Evolutionary conservation across 257 asterid genomes (phyloP).

Genomic region (Cordia subcordata): DNA sequence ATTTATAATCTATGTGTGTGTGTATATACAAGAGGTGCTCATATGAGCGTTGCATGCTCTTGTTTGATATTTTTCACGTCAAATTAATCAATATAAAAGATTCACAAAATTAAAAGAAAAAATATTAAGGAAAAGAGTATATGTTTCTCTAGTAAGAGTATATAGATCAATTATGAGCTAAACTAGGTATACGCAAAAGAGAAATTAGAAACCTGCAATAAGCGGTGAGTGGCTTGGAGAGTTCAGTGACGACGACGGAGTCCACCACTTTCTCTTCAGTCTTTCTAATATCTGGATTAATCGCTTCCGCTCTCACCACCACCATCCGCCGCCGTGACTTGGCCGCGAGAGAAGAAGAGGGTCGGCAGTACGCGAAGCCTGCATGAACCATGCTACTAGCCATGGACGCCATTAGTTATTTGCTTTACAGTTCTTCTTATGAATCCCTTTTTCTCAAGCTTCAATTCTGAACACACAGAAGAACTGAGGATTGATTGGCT

Average conservation of each 20-base stretch:
- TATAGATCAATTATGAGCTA: not conserved
- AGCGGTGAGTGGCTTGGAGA: slow-evolving; percentile 77
- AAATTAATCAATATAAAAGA: no score
- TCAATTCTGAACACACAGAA: not conserved
- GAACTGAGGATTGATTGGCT: not conserved
- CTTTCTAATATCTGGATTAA: slow-evolving; percentile 81
- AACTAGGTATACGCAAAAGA: no score
- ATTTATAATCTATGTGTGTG: no score
- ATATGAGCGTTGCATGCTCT: no score
- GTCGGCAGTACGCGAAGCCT: slow-evolving; percentile 22
- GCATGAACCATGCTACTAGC: slow-evolving; percentile 28
- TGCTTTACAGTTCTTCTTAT: no score
- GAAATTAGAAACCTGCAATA: slow-evolving; percentile 93
- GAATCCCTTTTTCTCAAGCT: not conserved
- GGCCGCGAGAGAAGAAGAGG: slow-evolving; percentile 11
- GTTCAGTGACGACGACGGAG: slow-evolving; percentile 64
- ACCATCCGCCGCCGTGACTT: slow-evolving; percentile 40
- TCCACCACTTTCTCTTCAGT: slow-evolving; percentile 87
- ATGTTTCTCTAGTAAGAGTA: not conserved
- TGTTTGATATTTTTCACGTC: no score
- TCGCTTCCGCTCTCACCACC: slow-evolving; percentile 67
- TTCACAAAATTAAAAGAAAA: no score
- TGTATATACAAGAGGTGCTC: no score
- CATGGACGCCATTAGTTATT: slow-evolving; percentile 68
- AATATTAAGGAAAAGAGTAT: not conserved